These are phyloP conservation scores for Agrocybe pediades DNA, from an alignment of 768 basidiomycete genomes.

Conservation along the genomic window DNA sequence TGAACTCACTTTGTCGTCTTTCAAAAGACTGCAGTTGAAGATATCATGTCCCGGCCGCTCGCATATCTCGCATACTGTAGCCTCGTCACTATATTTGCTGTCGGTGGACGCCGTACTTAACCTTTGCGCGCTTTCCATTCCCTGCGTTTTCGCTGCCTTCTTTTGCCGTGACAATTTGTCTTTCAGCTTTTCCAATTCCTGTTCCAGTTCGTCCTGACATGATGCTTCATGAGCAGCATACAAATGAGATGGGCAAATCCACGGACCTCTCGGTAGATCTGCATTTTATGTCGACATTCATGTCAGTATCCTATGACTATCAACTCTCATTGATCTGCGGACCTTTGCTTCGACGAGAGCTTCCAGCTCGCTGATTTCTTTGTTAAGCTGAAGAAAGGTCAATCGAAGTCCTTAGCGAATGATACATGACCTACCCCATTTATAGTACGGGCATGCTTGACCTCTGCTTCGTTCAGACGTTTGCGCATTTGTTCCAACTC, in stretches of 20 bases:
- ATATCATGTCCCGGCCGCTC: conserved; percentile 86
- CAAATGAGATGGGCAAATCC: not conserved
- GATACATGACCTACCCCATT: conserved; percentile 59
- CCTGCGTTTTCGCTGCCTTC: conserved; percentile 56
- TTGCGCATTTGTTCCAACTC: conserved; percentile 75
- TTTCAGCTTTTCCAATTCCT: conserved; percentile 76
- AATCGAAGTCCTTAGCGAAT: conserved; percentile 3
- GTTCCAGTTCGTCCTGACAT: conserved; percentile 79
- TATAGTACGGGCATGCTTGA: conserved; percentile 69
- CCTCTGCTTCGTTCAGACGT: conserved; percentile 67
- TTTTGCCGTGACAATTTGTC: conserved; percentile 69
- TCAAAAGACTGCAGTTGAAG: conserved; percentile 78
- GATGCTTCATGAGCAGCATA: not conserved
- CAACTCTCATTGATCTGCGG: conserved; percentile 2
- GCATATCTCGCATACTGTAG: conserved; percentile 78
- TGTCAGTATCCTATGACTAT: not conserved
- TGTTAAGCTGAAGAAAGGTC: conserved; percentile 63
- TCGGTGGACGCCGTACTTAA: conserved; percentile 27
- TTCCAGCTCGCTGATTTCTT: conserved; percentile 92
- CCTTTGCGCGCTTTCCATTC: conserved; percentile 35
- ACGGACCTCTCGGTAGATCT: conserved; percentile 84
- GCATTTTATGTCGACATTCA: not conserved
- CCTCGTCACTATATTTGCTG: conserved; percentile 21
- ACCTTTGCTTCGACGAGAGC: conserved; percentile 94
- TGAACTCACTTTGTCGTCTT: conserved; percentile 49